phyloP scores from a whole-genome alignment of 192 early-diverging fungal species.

The Geranomyces variabilis region DNA sequence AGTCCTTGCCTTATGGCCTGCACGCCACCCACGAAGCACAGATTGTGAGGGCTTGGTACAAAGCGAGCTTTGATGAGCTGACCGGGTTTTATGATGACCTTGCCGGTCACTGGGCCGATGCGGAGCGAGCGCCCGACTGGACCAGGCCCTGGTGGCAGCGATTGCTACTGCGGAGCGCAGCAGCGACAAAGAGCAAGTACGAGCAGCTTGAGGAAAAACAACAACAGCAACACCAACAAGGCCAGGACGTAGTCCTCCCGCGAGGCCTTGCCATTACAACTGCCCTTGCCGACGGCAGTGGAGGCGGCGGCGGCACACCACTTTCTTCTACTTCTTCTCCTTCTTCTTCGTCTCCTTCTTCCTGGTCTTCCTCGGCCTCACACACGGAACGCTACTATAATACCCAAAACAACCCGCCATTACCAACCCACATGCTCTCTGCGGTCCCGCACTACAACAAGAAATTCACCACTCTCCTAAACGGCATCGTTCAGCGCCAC shows the following conservation, averaged over 20 bases:
- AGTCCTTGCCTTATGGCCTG: slow-evolving; percentile 79
- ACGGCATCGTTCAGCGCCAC: slow-evolving; percentile 90
- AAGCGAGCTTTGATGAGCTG: slow-evolving; percentile 80
- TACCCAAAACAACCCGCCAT: not conserved
- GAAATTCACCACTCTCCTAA: slow-evolving; percentile 53
- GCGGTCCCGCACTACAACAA: slow-evolving; percentile 8
- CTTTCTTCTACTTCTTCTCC: too few species aligned
- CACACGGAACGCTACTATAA: not conserved
- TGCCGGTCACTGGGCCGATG: not conserved
- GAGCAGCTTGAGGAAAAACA: not conserved
- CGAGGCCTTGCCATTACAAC: not conserved
- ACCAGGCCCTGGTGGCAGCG: not conserved
- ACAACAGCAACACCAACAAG: not conserved
- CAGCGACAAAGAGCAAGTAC: not conserved
- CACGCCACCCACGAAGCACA: slow-evolving; percentile 82
- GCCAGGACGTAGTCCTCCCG: not conserved
- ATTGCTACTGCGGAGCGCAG: not conserved
- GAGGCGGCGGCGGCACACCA: too few species aligned
- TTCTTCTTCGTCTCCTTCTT: not conserved
- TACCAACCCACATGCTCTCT: slow-evolving; percentile 7
- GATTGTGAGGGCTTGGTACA: slow-evolving; percentile 90
- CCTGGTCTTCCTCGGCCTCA: not conserved
- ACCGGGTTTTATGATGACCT: slow-evolving; percentile 47
- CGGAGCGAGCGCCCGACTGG: not conserved
- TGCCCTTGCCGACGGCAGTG: not conserved